Percentiles rank a stretch among this genome's conserved stretches.
Conservation (phyloP, 2,329 filamentous ascomycete genomes). For the Acrocalymma vagum region DNA sequence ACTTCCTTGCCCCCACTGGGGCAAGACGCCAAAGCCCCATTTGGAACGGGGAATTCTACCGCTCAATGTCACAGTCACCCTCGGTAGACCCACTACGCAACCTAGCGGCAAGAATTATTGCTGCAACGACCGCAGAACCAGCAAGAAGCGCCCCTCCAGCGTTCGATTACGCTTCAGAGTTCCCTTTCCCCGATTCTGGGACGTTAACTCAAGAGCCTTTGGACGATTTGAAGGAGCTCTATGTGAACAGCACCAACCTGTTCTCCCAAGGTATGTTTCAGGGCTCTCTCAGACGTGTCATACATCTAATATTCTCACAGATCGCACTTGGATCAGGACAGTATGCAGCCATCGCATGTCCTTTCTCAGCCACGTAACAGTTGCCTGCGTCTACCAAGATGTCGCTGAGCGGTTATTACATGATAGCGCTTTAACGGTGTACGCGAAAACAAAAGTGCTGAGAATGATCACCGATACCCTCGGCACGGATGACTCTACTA, state of each 20-base stretch:
- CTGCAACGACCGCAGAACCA: slow-evolving; percentile 26
- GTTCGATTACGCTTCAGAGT: slow-evolving; percentile 29
- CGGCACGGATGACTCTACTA: slow-evolving; percentile 36
- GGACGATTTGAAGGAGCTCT: slow-evolving; percentile 31
- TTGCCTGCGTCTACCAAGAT: slow-evolving; percentile 43
- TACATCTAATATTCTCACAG: slow-evolving; percentile 17
- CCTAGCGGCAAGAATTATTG: slow-evolving; percentile 34
- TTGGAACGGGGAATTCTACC: slow-evolving; percentile 27
- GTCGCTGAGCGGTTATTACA: slow-evolving; percentile 33
- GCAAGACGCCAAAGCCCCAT: slow-evolving; percentile 17
- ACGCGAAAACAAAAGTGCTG: slow-evolving; percentile 40
- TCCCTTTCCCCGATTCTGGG: slow-evolving; percentile 26
- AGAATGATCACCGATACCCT: slow-evolving; percentile 35
- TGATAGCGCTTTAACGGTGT: slow-evolving; percentile 40
- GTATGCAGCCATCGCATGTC: slow-evolving; percentile 39
- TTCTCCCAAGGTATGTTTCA: slow-evolving; percentile 28
- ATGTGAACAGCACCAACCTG: slow-evolving; percentile 27
- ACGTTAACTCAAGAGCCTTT: slow-evolving; percentile 20
- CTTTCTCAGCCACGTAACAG: slow-evolving; percentile 43
- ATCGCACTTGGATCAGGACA: slow-evolving; percentile 35
- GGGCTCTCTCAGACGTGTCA: no score
- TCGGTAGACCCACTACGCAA: slow-evolving; percentile 25
- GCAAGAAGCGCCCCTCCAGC: slow-evolving; percentile 30
- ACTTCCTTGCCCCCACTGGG: slow-evolving; percentile 14
- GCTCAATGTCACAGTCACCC: slow-evolving; percentile 26